Percentiles rank a stretch among this genome's conserved stretches.
Evolutionary conservation across 176 grass and related monocot species (phyloP).

Genomic region (Urochloa ruziziensis): DNA sequence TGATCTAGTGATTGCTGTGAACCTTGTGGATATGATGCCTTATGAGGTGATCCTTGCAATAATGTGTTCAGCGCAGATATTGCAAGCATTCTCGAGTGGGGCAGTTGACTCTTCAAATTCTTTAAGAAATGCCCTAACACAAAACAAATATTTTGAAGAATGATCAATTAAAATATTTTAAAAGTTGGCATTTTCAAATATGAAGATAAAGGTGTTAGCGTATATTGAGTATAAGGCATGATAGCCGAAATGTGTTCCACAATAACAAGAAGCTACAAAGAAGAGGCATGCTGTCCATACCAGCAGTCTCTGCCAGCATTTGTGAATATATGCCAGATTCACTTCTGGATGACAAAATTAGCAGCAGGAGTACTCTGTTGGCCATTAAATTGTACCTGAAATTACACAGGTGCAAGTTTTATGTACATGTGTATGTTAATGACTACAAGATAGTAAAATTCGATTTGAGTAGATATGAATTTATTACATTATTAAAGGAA

Average conservation of each 20-base stretch:
- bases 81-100: constrained; percentile 95
- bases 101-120: constrained; percentile 94
- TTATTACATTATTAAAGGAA: constrained; percentile 4
- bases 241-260: background rate
- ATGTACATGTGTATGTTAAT: background rate
- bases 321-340: constrained; percentile 72
- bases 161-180: background rate
- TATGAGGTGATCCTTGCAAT: constrained; percentile 65
- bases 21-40: constrained; percentile 37
- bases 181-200: constrained; percentile 14
- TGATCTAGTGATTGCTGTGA: constrained; percentile 26
- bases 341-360: constrained; percentile 83
- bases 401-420: constrained; percentile 4
- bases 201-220: constrained; percentile 13
- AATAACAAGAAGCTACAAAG: constrained; percentile 7
- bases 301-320: constrained; percentile 71
- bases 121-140: constrained; percentile 87
- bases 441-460: constrained; percentile 4
- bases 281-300: constrained; percentile 44
- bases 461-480: background rate
- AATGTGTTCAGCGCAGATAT: constrained; percentile 95
- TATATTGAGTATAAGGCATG: too few relatives aligned
- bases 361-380: constrained; percentile 88
- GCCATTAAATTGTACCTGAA: constrained; percentile 98
- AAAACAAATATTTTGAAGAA: constrained; percentile 27